A percentile compares a stretch with the other conserved stretches of the same genome.
Evolutionary conservation across 2,329 filamentous ascomycete genomes (phyloP).

Genomic region (Epichloe hybrida): DNA sequence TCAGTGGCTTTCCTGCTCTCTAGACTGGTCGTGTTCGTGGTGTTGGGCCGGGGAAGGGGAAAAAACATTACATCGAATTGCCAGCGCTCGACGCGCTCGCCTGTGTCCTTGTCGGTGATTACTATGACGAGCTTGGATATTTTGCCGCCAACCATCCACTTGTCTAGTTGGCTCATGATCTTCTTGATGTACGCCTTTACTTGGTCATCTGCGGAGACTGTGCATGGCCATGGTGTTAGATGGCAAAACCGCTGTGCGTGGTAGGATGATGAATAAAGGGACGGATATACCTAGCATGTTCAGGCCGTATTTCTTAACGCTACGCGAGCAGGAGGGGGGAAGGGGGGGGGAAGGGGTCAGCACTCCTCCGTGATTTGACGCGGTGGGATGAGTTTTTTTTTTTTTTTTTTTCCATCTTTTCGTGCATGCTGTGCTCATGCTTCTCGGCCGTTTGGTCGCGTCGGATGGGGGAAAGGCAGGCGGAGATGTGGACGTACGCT

Average conservation of each 20-base stretch:
- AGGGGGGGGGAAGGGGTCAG: slow-evolving; percentile 1
- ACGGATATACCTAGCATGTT: slow-evolving; percentile 68
- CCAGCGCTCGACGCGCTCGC: slow-evolving; percentile 92
- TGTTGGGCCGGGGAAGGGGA: not conserved
- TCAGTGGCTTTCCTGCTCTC: slow-evolving; percentile 5
- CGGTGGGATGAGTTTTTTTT: too few species aligned
- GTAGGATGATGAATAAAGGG: too few species aligned
- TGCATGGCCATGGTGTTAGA: slow-evolving; percentile 4
- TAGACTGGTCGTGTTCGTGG: too few species aligned
- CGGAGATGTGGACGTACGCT: slow-evolving; percentile 35
- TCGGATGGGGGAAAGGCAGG: not conserved
- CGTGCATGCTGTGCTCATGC: too few species aligned
- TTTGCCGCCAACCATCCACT: slow-evolving; percentile 95
- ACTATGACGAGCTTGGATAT: slow-evolving; percentile 96
- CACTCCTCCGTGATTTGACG: not conserved
- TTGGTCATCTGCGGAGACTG: slow-evolving; percentile 89
- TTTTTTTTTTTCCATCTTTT: too few species aligned
- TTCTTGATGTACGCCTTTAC: slow-evolving; percentile 99
- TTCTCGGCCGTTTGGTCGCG: not conserved
- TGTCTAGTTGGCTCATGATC: slow-evolving; percentile 95
- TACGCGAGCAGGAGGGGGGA: slow-evolving; percentile 5
- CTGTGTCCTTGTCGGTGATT: slow-evolving; percentile 92
- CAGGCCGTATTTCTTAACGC: slow-evolving; percentile 96
- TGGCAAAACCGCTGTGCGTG: not conserved
- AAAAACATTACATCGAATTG: slow-evolving; percentile 67